A percentile compares a stretch with the other conserved stretches of the same genome.
Evolutionary conservation across 148 eudicot genomes (phyloP).

Genomic region (Heliosperma pusillum): DNA sequence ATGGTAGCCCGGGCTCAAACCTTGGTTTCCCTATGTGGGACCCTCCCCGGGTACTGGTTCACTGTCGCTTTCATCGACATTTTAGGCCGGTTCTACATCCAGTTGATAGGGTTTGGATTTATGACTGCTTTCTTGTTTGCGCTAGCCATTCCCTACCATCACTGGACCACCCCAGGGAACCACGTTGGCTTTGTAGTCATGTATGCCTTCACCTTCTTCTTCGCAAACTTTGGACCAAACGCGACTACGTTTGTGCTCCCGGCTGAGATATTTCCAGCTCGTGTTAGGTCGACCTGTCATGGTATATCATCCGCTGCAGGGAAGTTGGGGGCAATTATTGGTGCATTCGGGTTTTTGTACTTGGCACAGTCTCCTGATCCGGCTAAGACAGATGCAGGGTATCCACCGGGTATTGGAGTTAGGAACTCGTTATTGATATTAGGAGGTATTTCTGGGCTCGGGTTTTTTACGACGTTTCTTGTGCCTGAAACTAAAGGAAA

Average conservation of each 20-base stretch:
- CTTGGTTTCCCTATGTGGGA: conserved; percentile 70
- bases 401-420: conserved; percentile 69
- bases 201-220: conserved; percentile 76
- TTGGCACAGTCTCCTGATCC: conserved; percentile 47
- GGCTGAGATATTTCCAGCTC: conserved; percentile 83
- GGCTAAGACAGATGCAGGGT: conserved; percentile 50
- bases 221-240: conserved; percentile 84
- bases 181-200: conserved; percentile 64
- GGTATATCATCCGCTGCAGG: conserved; percentile 88
- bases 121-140: conserved; percentile 87
- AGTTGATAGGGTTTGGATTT: conserved; percentile 68
- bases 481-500: conserved; percentile 82
- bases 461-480: conserved; percentile 56
- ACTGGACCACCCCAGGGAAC: conserved; percentile 56
- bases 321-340: conserved; percentile 78
- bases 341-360: conserved; percentile 78
- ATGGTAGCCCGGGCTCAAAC: conserved; percentile 75
- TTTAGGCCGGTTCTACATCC: conserved; percentile 62
- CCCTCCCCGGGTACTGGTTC: conserved; percentile 90
- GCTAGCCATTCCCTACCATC: conserved; percentile 63
- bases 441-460: conserved; percentile 48
- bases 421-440: conserved; percentile 53
- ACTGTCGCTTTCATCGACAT: conserved; percentile 60
- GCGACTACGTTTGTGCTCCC: conserved; percentile 86
- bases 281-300: conserved; percentile 84